Evolutionary conservation across 192 early-diverging fungal genomes (phyloP).

Genomic region (Phycomyces blakesleeanus): DNA sequence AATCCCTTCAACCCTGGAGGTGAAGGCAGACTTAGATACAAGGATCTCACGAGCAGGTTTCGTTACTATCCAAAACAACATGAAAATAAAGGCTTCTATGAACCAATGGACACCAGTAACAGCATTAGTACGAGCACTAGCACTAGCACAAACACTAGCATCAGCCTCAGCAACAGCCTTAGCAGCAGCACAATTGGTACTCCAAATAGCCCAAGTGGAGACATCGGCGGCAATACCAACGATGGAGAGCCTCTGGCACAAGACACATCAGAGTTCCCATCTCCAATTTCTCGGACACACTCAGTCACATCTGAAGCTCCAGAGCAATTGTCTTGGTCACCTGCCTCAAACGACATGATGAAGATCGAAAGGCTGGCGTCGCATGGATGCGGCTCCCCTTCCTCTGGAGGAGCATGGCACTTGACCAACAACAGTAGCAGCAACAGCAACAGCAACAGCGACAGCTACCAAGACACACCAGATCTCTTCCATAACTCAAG

Average conservation of each 20-base stretch:
- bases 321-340: not conserved
- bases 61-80: not conserved
- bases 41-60: conserved; percentile 5
- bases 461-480: not conserved
- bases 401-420: not conserved
- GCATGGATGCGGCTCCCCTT: not conserved
- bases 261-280: not conserved
- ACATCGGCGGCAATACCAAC: no score
- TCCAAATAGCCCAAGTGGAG: no score
- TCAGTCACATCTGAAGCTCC: not conserved
- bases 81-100: conserved; percentile 1
- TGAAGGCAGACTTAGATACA: not conserved
- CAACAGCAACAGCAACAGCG: not conserved
- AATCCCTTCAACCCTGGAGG: not conserved
- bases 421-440: not conserved
- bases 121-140: no score
- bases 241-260: no score
- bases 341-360: not conserved
- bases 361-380: not conserved
- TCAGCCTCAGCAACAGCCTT: no score
- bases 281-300: not conserved
- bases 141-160: no score
- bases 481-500: not conserved
- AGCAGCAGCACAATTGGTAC: no score
- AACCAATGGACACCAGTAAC: no score